phyloP scores from a whole-genome alignment of 192 early-diverging fungal species.

The Coemansia aciculifera region DNA sequence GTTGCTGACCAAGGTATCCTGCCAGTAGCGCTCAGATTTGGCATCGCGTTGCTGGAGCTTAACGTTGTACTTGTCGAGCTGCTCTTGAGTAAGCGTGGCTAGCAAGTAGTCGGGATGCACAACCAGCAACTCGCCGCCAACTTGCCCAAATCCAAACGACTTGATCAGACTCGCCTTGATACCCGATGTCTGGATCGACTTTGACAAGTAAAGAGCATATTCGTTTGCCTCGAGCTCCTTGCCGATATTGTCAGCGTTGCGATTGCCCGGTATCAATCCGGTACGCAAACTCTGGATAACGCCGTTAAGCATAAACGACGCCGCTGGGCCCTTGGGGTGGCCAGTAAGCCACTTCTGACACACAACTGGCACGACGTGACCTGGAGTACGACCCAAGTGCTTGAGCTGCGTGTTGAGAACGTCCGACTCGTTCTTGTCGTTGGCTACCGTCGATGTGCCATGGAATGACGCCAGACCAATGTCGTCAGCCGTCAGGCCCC shows the following conservation, averaged over 20 bases:
- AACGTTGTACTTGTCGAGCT: conserved; percentile 60
- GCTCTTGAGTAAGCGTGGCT: conserved; percentile 66
- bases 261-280: conserved; percentile 89
- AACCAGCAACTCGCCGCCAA: conserved; percentile 83
- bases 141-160: conserved; percentile 92
- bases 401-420: conserved; percentile 82
- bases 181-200: conserved; percentile 75
- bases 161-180: conserved; percentile 88
- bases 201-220: conserved; percentile 73
- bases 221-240: conserved; percentile 71
- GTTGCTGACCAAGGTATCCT: conserved; percentile 32
- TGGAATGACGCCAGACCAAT: conserved; percentile 94
- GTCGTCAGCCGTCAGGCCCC: conserved; percentile 86
- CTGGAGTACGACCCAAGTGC: conserved; percentile 84
- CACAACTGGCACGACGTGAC: conserved; percentile 80
- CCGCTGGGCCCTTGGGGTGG: conserved; percentile 86
- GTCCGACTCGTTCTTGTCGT: conserved; percentile 93
- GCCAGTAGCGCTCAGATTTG: conserved; percentile 22
- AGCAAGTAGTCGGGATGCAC: conserved; percentile 86
- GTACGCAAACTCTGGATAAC: conserved; percentile 80
- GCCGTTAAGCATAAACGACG: conserved; percentile 94
- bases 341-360: conserved; percentile 95
- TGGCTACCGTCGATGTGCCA: conserved; percentile 90
- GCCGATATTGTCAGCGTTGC: conserved; percentile 62
- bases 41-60: conserved; percentile 8